These are phyloP conservation scores for Craterostigma plantagineum DNA, from an alignment of 257 asterid species.

Conservation along the genomic window DNA sequence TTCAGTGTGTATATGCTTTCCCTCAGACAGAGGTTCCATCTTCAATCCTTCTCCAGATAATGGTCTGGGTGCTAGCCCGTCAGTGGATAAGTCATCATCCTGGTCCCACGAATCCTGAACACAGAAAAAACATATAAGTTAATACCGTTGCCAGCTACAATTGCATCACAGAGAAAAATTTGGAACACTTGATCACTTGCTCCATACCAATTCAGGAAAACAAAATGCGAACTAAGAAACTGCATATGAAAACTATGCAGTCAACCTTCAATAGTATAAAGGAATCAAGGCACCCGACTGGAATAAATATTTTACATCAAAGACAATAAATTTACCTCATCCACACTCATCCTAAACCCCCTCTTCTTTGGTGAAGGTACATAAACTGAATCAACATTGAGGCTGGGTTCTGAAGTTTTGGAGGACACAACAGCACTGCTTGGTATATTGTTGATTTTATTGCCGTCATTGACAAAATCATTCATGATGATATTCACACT, in stretches of 20 bases:
- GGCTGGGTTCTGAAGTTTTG: constrained; percentile 10
- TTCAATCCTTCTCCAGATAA: constrained; percentile 13
- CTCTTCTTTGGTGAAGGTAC: constrained; percentile 22
- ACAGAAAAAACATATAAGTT: neutral
- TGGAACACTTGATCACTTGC: neutral
- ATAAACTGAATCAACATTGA: constrained; percentile 19
- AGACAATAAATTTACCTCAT: constrained; percentile 36
- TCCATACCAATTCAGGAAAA: constrained; percentile 8
- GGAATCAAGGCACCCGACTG: no score
- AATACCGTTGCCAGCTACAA: neutral
- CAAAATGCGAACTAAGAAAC: no score
- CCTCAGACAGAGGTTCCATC: constrained; percentile 12
- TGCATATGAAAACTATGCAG: neutral
- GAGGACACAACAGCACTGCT: constrained; percentile 15
- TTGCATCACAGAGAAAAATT: neutral
- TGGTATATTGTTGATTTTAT: constrained; percentile 8
- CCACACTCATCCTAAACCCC: constrained; percentile 54
- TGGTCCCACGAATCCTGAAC: constrained; percentile 32
- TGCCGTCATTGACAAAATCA: constrained; percentile 8
- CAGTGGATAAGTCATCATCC: constrained; percentile 29
- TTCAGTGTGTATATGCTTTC: constrained; percentile 16
- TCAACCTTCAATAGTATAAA: no score
- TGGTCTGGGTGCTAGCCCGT: constrained; percentile 21
- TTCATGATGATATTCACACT: constrained; percentile 17
- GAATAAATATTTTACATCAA: constrained; percentile 1